Base-by-base conservation (phyloP, 2,329 filamentous ascomycete species). In the Ustulina deusta region DNA sequence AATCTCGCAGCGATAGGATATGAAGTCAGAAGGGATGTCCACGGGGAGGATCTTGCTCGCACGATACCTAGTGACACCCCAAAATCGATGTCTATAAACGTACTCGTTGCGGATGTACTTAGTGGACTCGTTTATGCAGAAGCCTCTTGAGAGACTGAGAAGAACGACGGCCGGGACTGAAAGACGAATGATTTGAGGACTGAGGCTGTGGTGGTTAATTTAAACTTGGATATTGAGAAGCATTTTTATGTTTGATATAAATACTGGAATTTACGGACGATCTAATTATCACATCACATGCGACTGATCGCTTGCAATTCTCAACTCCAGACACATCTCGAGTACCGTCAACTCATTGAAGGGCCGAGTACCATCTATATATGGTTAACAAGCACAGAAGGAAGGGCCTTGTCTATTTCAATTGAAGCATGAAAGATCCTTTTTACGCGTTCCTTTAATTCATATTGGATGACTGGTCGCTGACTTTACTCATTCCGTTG, bases 401-500 rank as follows among this genome's bases (percentile, higher is more conserved):
- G 6, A 22, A 25, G n/a, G 7, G n/a, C 2, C n/a, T 2, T 10
- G 17, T 3, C 13, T 15, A 25, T 6, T 27, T 13, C 15, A n/a
- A 13, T 51, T 34, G 40, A 36, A 42, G 17, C 38, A 17, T 9
- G 1, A 61, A 44, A 17, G 22, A 25, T 40, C 34, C 25, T 66
- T 27, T 51, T 52, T 20, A 51, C 36, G 22, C 20, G 20, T 11
- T 60, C 15, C 36, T 65, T 54, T 69, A 61, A 63, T 64, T 58
- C 55, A 52, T 65, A 40, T 42, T 65, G 25, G 25, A 60, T 56
- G 48, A 61, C 64, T 64, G 61, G 48, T 61, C 29, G 42, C 25
- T 58, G 46, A 44, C 44, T 67, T 59, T 61, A 46, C 60, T 55
- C 17, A 67, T 64, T 49, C 51, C 52, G 34, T 58, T 51, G 57